Base-by-base conservation (phyloP, 2,329 filamentous ascomycete genomes). In the Talaromyces sp. region DNA sequence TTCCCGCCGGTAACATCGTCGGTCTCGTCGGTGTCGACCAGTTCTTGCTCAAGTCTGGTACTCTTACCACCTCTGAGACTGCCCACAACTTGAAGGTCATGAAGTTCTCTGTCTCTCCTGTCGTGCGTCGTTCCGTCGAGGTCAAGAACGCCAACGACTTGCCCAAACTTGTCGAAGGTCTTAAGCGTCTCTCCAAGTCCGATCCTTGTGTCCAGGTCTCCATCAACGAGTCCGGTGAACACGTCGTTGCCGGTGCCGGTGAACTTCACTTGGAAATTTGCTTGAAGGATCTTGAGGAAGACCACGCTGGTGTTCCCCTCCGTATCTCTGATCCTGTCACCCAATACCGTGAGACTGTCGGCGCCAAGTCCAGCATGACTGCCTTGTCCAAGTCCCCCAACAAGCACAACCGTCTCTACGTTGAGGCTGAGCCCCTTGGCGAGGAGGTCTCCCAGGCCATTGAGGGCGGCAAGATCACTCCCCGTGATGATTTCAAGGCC, bases 61-160 rank as follows among this genome's bases (percentile, higher is more conserved):
- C 95, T 78, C 91, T 99, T 76, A 97, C 93, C 84, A 98, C 94
- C 80, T 89, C 87, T 80, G 95, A 99, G 74, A 96, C 92, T 72
- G 94, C 95, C 80, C 95, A 99, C 90, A 99, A 99, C 90, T 86
- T 99, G 78, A 98, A 98, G 90, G 95, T 99, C 85, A 99, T 99
- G 95, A 98, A 97, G 88, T 99, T 99, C 91, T 99, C 95, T 79
- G 95, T 99, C 81, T 98, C 95, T 68, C 95, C 95, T 76, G 95
- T 99, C 84, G 95, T 99, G 73, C 94, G 91, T 85, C 94, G 94
- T 74, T 97, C 95, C 82, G 95, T 99, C 78, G 92, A 97, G 85
- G 94, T 97, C 87, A 98, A 98, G 92, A 99, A 99, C 85, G 95
- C 95, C 78, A 93, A 96, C 86, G 95, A 99, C 87, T 89, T 99